A percentile compares a stretch with the other conserved stretches of the same genome.
These are phyloP conservation scores for Brasenia schreberi DNA, from an alignment of 164 flowering plant species.

Conservation along the genomic window DNA sequence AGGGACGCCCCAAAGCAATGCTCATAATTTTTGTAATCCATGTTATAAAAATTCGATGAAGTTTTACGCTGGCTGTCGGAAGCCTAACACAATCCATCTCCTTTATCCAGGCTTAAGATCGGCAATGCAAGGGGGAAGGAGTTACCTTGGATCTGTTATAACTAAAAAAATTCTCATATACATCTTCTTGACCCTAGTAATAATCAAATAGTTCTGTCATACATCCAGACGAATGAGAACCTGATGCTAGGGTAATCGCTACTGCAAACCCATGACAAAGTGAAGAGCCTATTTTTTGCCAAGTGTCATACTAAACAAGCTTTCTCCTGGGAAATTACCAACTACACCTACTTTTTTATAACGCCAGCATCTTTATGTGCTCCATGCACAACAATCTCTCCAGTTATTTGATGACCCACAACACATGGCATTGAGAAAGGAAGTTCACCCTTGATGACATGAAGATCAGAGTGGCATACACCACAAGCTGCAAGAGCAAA, in stretches of 20 bases:
- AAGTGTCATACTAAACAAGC: neutral
- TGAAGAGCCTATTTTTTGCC: too few species aligned
- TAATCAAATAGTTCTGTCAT: neutral
- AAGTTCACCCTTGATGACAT: slow-evolving; percentile 92
- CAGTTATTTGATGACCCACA: slow-evolving; percentile 95
- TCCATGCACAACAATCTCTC: slow-evolving; percentile 92
- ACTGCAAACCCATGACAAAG: too few species aligned
- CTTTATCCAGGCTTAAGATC: too few species aligned
- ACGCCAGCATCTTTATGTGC: slow-evolving; percentile 56
- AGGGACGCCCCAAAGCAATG: too few species aligned
- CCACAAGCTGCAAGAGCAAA: slow-evolving; percentile 70
- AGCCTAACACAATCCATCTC: too few species aligned
- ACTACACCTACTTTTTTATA: slow-evolving; percentile 34
- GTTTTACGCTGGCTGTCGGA: too few species aligned
- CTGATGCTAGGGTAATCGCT: neutral
- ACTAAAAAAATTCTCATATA: slow-evolving; percentile 87
- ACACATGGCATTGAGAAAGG: slow-evolving; percentile 94
- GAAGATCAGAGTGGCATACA: slow-evolving; percentile 97
- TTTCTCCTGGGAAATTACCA: neutral
- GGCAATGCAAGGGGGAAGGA: too few species aligned
- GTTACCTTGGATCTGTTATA: slow-evolving; percentile 94
- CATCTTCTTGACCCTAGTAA: slow-evolving; percentile 88
- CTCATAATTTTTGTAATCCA: too few species aligned
- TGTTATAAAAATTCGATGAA: too few species aligned
- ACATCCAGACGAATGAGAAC: neutral